Conservation (phyloP, 108 stramenopile species). For the Parmales sp. region DNA sequence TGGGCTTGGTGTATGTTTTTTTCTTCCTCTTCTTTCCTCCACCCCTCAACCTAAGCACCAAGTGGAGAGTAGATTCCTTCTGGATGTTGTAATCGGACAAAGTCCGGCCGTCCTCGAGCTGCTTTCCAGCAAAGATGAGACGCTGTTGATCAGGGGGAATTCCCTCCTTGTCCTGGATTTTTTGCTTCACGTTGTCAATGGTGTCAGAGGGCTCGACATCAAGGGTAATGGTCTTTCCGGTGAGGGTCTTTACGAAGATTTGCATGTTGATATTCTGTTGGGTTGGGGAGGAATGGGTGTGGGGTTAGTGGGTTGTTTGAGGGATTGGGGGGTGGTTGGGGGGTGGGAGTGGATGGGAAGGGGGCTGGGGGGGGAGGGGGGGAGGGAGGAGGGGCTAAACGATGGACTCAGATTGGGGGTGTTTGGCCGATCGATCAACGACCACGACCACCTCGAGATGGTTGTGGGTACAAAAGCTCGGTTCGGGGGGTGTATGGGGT, state of each 20-base stretch:
- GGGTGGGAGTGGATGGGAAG: neutral
- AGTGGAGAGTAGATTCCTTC: conserved; percentile 88
- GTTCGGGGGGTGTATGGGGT: too few species aligned
- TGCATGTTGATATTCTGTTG: conserved; percentile 20
- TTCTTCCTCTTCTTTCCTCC: conserved; percentile 96
- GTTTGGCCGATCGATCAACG: too few species aligned
- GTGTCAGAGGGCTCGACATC: conserved; percentile 45
- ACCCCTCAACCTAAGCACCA: conserved; percentile 82
- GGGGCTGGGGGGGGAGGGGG: neutral
- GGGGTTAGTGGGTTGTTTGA: neutral
- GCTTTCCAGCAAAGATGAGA: conserved; percentile 94
- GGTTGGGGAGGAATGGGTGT: too few species aligned
- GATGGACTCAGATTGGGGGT: too few species aligned
- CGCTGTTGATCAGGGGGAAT: conserved; percentile 94
- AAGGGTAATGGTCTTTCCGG: conserved; percentile 50
- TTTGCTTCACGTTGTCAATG: conserved; percentile 76
- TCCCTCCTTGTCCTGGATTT: conserved; percentile 94
- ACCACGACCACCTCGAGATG: too few species aligned
- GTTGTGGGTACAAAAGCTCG: too few species aligned
- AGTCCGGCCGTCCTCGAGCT: conserved; percentile 89
- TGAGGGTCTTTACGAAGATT: conserved; percentile 28
- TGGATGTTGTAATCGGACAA: conserved; percentile 96
- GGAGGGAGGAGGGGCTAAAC: neutral
- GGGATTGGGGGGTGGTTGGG: neutral
- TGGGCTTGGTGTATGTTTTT: conserved; percentile 98